Conservation (phyloP, 176 grass and related monocot species). For the Miscanthus lutarioriparius region DNA sequence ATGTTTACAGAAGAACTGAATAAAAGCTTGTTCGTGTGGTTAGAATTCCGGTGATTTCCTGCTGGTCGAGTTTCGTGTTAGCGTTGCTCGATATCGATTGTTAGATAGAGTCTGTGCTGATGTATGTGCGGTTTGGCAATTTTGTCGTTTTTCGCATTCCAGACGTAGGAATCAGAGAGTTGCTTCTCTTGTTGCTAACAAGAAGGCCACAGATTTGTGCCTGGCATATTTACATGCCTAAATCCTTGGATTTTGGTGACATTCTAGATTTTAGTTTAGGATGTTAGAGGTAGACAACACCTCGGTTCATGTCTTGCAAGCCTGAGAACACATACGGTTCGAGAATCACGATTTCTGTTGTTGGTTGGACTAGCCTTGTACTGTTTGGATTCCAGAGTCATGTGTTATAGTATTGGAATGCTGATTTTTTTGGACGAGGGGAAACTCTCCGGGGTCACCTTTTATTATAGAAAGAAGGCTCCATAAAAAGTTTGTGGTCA, state of each 20-base stretch:
- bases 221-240: background rate
- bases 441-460: too few relatives aligned
- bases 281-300: background rate
- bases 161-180: background rate
- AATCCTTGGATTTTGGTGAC: background rate
- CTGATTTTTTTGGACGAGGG: background rate
- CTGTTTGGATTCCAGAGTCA: background rate
- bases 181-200: background rate
- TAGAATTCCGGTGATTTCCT: background rate
- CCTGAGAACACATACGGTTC: background rate
- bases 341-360: background rate
- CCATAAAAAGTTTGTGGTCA: background rate
- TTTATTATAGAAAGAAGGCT: too few relatives aligned
- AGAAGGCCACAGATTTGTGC: background rate
- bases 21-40: background rate
- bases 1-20: background rate
- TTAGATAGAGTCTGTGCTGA: background rate
- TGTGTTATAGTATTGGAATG: background rate
- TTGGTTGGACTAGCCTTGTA: constrained; percentile 2
- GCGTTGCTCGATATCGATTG: background rate
- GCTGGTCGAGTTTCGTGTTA: background rate
- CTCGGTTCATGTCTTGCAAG: background rate
- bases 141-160: background rate
- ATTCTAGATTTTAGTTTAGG: background rate
- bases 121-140: background rate